phyloP scores from a whole-genome alignment of 176 grass and related monocot species.

The Rhynchospora breviuscula region DNA sequence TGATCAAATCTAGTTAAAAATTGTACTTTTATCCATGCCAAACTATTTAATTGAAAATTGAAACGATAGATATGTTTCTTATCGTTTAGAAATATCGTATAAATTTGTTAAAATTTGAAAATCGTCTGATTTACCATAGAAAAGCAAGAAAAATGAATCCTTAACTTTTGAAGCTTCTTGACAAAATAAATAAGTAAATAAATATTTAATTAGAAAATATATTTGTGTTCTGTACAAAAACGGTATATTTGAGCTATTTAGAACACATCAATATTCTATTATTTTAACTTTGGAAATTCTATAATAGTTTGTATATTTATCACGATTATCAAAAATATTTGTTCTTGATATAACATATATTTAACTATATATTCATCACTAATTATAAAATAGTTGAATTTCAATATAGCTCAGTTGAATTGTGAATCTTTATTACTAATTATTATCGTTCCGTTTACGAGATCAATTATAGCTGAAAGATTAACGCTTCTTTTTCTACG shows the following conservation, averaged over 20 bases:
- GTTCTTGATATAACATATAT: neutral
- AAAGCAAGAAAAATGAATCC: too few relatives aligned
- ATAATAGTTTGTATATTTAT: neutral
- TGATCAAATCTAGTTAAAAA: neutral
- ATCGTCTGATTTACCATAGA: too few relatives aligned
- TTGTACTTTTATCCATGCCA: neutral
- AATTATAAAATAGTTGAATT: too few relatives aligned
- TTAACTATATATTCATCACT: too few relatives aligned
- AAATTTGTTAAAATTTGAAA: too few relatives aligned
- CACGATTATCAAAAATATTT: neutral
- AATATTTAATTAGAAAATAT: too few relatives aligned
- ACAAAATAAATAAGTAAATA: too few relatives aligned
- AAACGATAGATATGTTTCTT: neutral
- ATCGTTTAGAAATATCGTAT: too few relatives aligned
- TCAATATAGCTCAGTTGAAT: too few relatives aligned
- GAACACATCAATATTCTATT: neutral
- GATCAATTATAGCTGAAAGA: neutral
- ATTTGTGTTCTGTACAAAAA: too few relatives aligned
- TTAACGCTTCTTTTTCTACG: too few relatives aligned
- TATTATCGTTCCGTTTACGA: neutral
- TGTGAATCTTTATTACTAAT: neutral
- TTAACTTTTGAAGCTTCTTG: too few relatives aligned
- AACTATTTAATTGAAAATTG: neutral
- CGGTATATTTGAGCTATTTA: neutral
- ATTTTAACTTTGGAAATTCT: neutral